Evolutionary conservation across 2,329 filamentous ascomycete genomes (phyloP).

Genomic region (Alternaria metachromatica): DNA sequence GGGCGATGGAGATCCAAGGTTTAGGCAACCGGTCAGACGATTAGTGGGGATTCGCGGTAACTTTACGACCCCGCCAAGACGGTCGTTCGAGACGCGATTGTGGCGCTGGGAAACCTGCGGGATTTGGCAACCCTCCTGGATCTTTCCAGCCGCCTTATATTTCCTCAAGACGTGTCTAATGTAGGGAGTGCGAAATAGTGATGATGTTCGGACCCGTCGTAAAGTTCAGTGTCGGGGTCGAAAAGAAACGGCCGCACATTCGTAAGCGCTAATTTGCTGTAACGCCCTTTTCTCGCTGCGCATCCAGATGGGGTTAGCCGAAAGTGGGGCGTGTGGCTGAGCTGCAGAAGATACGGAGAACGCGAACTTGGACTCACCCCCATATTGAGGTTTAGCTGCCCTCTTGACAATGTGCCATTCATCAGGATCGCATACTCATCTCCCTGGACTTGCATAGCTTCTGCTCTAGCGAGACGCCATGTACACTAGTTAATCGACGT

Average conservation of each 20-base stretch:
- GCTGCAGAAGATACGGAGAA: conserved; percentile 4
- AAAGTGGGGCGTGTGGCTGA: conserved; percentile 12
- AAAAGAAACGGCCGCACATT: conserved; percentile 3
- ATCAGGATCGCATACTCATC: background rate
- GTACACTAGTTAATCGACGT: background rate
- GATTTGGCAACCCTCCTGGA: background rate
- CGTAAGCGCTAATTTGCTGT: conserved; percentile 18
- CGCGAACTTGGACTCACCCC: background rate
- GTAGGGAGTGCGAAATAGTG: background rate
- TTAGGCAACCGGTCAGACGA: conserved; percentile 21
- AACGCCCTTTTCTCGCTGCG: conserved; percentile 19
- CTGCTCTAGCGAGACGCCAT: background rate
- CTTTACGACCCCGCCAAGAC: conserved; percentile 13
- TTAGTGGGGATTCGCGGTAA: conserved; percentile 17
- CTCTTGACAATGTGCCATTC: background rate
- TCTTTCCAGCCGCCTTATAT: background rate
- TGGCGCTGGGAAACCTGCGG: background rate
- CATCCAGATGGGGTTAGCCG: background rate
- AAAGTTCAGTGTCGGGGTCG: background rate
- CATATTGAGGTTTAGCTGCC: background rate
- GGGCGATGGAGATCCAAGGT: conserved; percentile 18
- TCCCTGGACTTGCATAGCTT: background rate
- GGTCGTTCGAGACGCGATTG: background rate
- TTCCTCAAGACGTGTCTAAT: background rate
- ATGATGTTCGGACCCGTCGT: background rate